Base-by-base conservation (phyloP, 495 filamentous ascomycete species). In the Hypoxylon crocopeplum region DNA sequence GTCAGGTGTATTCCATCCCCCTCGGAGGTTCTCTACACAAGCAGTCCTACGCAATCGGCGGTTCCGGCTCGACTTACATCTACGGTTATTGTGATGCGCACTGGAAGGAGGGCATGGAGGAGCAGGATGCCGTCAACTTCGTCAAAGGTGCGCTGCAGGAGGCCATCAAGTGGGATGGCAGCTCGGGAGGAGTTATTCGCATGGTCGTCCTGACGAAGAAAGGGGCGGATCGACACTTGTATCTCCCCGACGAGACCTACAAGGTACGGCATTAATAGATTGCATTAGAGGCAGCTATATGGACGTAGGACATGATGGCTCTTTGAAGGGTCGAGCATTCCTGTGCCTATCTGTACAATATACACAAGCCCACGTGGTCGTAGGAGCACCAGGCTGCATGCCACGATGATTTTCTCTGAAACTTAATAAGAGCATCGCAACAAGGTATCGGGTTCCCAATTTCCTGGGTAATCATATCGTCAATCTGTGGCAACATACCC, bases 131-230 rank as follows among this genome's bases (percentile, higher is more conserved):
- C n/a, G 83, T 98, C 51, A 74, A 86, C 21, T 98, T 98, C 62
- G 95, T 98, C 64, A 96, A 95, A 72, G 87, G 85, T 33, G 84
- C 94, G 8, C 75, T 98, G 72, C 80, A 84, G 67, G 93, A 98
- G 78, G 94, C 94, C 11, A 96, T 98, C 81, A 96, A 96, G 77
- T 98, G 94, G 94, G 94, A 98, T 72, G 57, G 94, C 36, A 97
- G 93, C 79, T 98, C 95, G 8, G 94, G 94, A 48, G 94, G 95
- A 72, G 94, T 98, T 39, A 98, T 98, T 69, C 86, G 94, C 58
- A 86, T 98, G 89, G 95, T 97, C 47, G 94, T 98, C 45, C 75
- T 98, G 78, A 98, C 94, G 48, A 76, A 77, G 69, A 81, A 88
- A 72, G 92, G 92, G n/a, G 92, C 92, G 3, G 82, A 89, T 72